These are phyloP conservation scores for Beta macrorhiza DNA, from an alignment of 179 eudicot genomes.

Conservation along the genomic window DNA sequence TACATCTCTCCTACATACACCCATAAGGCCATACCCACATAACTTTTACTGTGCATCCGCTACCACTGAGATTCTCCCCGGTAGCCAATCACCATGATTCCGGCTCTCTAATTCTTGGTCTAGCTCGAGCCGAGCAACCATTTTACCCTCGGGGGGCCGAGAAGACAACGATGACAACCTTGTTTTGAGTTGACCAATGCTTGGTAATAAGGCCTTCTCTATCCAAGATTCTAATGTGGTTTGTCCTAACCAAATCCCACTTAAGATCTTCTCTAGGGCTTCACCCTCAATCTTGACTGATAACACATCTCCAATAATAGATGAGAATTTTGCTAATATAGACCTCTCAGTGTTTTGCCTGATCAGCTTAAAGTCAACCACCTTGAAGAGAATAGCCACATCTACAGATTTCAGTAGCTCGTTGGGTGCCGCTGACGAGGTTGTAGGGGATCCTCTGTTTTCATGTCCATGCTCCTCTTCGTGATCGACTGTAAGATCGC, in stretches of 20 bases:
- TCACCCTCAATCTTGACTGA: conserved; percentile 52
- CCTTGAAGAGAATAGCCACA: conserved; percentile 64
- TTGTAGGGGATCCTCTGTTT: conserved; percentile 39
- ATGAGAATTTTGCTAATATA: conserved; percentile 39
- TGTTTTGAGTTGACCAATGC: conserved; percentile 56
- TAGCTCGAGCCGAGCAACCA: conserved; percentile 53
- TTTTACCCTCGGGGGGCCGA: conserved; percentile 24
- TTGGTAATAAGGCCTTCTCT: conserved; percentile 55
- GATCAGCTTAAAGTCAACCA: conserved; percentile 44
- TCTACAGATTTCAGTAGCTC: conserved; percentile 57
- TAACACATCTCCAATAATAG: conserved; percentile 39
- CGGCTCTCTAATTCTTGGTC: conserved; percentile 38
- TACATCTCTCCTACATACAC: conserved; percentile 37
- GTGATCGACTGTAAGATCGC: conserved; percentile 72
- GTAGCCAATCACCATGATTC: conserved; percentile 58
- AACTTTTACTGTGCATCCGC: conserved; percentile 24
- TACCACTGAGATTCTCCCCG: conserved; percentile 46
- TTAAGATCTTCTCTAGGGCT: conserved; percentile 65
- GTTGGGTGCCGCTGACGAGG: conserved; percentile 44
- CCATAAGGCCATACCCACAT: neutral
- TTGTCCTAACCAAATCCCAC: conserved; percentile 71
- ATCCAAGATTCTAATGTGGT: conserved; percentile 60
- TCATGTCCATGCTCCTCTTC: conserved; percentile 48
- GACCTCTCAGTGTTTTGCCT: conserved; percentile 44
- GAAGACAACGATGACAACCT: conserved; percentile 21